Conservation (phyloP, 2,329 filamentous ascomycete genomes). For the Hansfordia pulvinata region DNA sequence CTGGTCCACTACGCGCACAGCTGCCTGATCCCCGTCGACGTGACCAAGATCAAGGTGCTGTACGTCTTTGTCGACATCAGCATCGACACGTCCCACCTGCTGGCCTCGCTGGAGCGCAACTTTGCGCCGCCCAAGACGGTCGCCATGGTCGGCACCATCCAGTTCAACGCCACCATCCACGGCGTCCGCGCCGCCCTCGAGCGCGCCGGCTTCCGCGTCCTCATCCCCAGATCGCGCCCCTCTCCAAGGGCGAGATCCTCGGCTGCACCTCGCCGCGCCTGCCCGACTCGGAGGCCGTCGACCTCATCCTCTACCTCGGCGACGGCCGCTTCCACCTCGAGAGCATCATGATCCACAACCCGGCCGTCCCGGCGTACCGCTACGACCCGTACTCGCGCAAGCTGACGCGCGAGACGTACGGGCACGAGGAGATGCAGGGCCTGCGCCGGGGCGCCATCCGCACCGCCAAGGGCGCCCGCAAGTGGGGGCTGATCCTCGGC, state of each 20-base stretch:
- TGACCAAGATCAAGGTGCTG: conserved; percentile 91
- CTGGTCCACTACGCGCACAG: conserved; percentile 96
- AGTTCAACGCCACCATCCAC: conserved; percentile 96
- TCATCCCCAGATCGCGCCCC: conserved; percentile 82
- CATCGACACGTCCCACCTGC: conserved; percentile 79
- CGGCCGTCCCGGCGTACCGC: conserved; percentile 75
- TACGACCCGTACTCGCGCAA: conserved; percentile 95
- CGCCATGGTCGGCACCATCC: conserved; percentile 90
- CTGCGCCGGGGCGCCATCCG: conserved; percentile 66
- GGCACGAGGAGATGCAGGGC: conserved; percentile 79
- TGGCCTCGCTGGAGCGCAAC: conserved; percentile 79
- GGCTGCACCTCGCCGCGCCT: conserved; percentile 88
- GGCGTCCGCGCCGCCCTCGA: conserved; percentile 67
- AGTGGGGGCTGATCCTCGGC: conserved; percentile 92
- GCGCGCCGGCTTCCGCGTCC: conserved; percentile 67
- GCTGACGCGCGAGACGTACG: conserved; percentile 82
- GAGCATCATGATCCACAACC: conserved; percentile 98
- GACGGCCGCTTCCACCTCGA: conserved; percentile 55
- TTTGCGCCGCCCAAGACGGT: conserved; percentile 76
- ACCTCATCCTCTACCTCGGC: conserved; percentile 33
- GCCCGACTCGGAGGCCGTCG: conserved; percentile 39
- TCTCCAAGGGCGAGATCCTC: conserved; percentile 90
- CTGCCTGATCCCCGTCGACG: conserved; percentile 89
- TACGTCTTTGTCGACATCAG: conserved; percentile 98
- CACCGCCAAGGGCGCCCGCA: conserved; percentile 61